Evolutionary conservation across 352 stramenopile genomes (phyloP).

Genomic region (Phytophthora boehmeriae): DNA sequence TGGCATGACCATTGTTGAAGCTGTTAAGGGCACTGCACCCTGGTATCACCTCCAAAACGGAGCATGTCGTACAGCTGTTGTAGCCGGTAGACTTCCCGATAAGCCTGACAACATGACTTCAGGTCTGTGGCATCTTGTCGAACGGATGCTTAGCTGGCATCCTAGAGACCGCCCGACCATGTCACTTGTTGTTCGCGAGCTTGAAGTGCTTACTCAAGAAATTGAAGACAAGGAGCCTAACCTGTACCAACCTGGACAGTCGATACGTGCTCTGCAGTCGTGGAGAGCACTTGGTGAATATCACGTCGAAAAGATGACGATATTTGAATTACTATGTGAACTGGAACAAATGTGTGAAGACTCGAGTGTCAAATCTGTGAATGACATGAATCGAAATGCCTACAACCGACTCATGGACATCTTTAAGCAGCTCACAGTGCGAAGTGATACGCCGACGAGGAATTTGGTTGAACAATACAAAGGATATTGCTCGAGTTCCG

Average conservation of each 20-base stretch:
- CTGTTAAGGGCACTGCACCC: too few species aligned
- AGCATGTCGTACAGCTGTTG: too few species aligned
- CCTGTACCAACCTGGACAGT: neutral
- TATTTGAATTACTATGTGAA: too few species aligned
- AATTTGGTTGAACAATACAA: neutral
- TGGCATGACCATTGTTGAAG: slow-evolving; percentile 5
- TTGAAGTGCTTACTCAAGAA: slow-evolving; percentile 6
- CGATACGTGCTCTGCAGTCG: neutral
- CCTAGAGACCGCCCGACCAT: neutral
- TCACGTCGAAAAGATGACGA: neutral
- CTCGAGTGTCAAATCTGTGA: slow-evolving; percentile 1
- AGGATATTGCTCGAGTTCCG: slow-evolving; percentile 12
- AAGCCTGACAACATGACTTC: slow-evolving; percentile 5
- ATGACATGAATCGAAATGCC: slow-evolving; percentile 14
- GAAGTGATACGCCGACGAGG: neutral
- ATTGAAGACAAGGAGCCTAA: neutral
- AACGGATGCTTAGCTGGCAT: slow-evolving; percentile 17
- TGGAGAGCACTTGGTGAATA: slow-evolving; percentile 1
- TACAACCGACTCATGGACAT: slow-evolving; percentile 13
- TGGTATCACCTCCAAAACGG: too few species aligned
- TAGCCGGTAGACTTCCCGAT: neutral
- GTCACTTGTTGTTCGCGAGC: slow-evolving; percentile 12
- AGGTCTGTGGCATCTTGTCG: slow-evolving; percentile 5
- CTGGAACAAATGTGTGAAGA: slow-evolving; percentile 14
- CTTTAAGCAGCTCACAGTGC: slow-evolving; percentile 9